Evolutionary conservation across 176 grass and related monocot species (phyloP).

Genomic region (Tillandsia leiboldiana): DNA sequence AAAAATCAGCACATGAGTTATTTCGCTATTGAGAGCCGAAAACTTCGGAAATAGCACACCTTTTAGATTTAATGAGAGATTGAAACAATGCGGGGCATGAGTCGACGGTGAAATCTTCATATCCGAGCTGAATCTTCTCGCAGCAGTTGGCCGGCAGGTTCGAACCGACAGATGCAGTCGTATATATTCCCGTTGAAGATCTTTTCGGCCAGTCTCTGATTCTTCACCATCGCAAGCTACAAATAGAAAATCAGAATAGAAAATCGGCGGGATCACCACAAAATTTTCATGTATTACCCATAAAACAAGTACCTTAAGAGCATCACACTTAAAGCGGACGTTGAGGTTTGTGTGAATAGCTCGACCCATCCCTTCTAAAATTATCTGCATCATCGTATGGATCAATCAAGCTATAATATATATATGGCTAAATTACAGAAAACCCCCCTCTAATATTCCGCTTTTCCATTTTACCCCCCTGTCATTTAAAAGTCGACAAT

Average conservation of each 20-base stretch:
- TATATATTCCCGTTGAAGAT: slow-evolving; percentile 84
- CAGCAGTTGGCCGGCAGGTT: slow-evolving; percentile 35
- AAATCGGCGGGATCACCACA: not conserved
- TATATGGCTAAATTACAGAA: too few species aligned
- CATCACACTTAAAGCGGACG: slow-evolving; percentile 72
- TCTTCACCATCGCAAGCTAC: slow-evolving; percentile 98
- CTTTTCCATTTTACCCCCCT: too few species aligned
- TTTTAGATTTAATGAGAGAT: too few species aligned
- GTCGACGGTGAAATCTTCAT: not conserved
- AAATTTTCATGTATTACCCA: not conserved
- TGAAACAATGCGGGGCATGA: too few species aligned
- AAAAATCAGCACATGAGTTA: too few species aligned
- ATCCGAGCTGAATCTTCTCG: not conserved
- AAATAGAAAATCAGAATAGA: not conserved
- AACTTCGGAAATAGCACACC: too few species aligned
- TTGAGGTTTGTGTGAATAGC: slow-evolving; percentile 90
- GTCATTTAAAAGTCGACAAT: too few species aligned
- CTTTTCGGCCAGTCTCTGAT: slow-evolving; percentile 91
- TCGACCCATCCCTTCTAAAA: slow-evolving; percentile 92
- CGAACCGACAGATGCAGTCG: slow-evolving; percentile 91
- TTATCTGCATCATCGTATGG: slow-evolving; percentile 39
- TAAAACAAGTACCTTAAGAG: slow-evolving; percentile 60
- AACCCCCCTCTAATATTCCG: too few species aligned
- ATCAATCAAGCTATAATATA: slow-evolving; percentile 16
- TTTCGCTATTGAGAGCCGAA: too few species aligned